Base-by-base conservation (phyloP, 2,329 filamentous ascomycete species). In the Ceratocystis alfenasii region DNA sequence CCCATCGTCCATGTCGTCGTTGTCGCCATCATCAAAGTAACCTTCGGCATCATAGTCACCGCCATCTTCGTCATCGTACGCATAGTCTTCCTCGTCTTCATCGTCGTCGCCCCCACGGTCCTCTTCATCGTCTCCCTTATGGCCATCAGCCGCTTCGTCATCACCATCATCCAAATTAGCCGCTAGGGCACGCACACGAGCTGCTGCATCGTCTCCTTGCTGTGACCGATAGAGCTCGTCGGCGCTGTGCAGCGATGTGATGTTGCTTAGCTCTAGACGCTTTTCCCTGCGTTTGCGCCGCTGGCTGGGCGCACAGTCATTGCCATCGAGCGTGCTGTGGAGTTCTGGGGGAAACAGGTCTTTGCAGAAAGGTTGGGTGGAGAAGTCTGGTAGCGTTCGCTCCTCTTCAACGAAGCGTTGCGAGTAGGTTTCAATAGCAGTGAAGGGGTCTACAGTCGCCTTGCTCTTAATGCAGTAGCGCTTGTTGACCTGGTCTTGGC, bases 11-110 rank as follows among this genome's bases (percentile, higher is more conserved):
- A 77, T 80, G 61, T 78, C 78, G 60, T 81, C 80, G 25, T 83
- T 81, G 68, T 82, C 80, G 12, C 81, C 81, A 28, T 78, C 81
- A 68, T 84, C 82, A 71, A 85, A 85, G 74, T 84, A 84, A 8
- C 78, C 77, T 70, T 85, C 83, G 1, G 83, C 83, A 57, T 85
- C 80, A 71, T 85, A 85, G 68, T 85, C 83, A 6, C 83, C 82
- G 1, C 80, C 83, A 62, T 82, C 81, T 67, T 84, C 81, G 65
- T 85, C 83, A 61, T 85, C 80, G 68, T 80, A 81, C 28, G 74
- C 75, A 65, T 80, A 78, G 65, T 80, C 79, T 69, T 80, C 78
- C 20, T 66, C 61, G 78, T 53, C 55, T 57, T 67, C 65, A 22
- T 66, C 78, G 8, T 77, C 78, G 63, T 79, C 77, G 44, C 75